Percentiles rank a stretch among this genome's conserved stretches.
These are phyloP conservation scores for Oryza punctata DNA, from an alignment of 176 grass and related monocot genomes.

Conservation along the genomic window DNA sequence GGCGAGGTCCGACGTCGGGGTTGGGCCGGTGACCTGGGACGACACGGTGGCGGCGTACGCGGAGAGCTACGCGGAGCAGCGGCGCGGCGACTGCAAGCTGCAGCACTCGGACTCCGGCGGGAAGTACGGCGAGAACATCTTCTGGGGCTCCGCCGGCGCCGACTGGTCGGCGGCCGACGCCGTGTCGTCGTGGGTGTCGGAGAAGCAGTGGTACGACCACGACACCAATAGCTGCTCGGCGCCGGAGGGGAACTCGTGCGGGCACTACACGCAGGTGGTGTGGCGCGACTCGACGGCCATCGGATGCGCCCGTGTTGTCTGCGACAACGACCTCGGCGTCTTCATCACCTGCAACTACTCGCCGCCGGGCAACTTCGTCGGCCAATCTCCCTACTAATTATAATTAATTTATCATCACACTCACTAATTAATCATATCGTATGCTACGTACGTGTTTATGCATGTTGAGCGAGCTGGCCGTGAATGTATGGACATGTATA, in stretches of 20 bases:
- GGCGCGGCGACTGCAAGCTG: conserved; percentile 19
- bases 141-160: neutral
- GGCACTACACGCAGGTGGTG: neutral
- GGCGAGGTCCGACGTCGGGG: conserved; percentile 19
- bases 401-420: no score
- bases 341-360: neutral
- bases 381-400: neutral
- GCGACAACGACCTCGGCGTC: neutral
- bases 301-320: neutral
- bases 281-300: neutral
- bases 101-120: conserved; percentile 35
- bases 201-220: neutral
- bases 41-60: conserved; percentile 40
- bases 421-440: no score
- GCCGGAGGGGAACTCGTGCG: neutral
- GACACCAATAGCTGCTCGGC: neutral
- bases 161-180: neutral
- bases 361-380: neutral
- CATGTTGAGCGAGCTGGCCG: no score
- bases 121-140: conserved; percentile 53
- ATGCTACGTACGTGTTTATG: no score
- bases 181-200: neutral
- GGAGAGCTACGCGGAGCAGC: conserved; percentile 32
- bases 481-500: no score
- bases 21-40: conserved; percentile 47